Evolutionary conservation across 2,329 filamentous ascomycete species (phyloP), one percentile per base, ranked within the genome.

Genomic region (Fusarium pininemorale): DNA sequence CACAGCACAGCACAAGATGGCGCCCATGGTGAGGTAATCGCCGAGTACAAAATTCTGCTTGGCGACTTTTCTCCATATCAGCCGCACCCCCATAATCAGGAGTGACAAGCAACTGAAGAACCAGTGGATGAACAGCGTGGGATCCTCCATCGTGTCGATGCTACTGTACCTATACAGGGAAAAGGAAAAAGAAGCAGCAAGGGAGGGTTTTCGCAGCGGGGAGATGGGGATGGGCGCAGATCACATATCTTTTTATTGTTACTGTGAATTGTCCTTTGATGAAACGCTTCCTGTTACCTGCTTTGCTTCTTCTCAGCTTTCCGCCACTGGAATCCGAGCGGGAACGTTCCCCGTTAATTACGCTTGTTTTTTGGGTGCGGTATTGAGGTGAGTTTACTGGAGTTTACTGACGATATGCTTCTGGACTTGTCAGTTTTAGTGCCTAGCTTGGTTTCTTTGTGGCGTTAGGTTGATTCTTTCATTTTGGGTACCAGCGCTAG

Each of bases 61-160:
- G 37, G 57, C 28, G 16, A 35, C 57, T 5, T 55, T 61, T 61
- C 57, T 55, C 57, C 57, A 61, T 30, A 41, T 55, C 37, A 61
- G 37, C 26, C 57, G 47, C 26, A 24, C 57, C 28, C 57, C 57
- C 57, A 61, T 61, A 1, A 61, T 26, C 9, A 54, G 28, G 28
- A 61, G 57, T 7, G 57, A 38, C 35, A 61, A 14, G 28, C 57
- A 61, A 18, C 57, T 61, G 47, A 61, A 61, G 37, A 61, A 38
- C 57, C 57, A 61, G 57, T 61, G 57, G 12, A 61, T 55, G 4
- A 61, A 28, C 35, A 61, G 37, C n/a, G 57, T 61, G 32, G 57
- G 47, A 53, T 61, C 37, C 38, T 61, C 47, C 57, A 61, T 61
- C n/a, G n/a, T 30, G 26, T 26, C 20, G 28, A 20, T 35, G 15